Percentiles rank a stretch among this genome's conserved stretches.
phyloP scores from a whole-genome alignment of 169 alveolate species.

The Cryptosporidium muris region DNA sequence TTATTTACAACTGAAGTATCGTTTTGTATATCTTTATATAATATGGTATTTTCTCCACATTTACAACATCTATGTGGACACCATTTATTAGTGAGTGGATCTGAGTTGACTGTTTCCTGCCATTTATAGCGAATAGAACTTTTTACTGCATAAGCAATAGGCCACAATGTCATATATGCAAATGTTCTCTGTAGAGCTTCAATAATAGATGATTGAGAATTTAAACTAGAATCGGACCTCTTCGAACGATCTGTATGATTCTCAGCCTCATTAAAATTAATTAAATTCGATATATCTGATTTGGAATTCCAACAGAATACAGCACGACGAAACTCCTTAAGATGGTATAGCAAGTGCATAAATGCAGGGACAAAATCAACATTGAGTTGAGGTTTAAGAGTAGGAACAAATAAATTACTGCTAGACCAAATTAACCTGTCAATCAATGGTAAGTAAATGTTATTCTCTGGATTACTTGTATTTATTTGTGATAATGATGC shows the following conservation, averaged over 20 bases:
- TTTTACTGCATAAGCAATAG: conserved; percentile 77
- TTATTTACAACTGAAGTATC: background rate
- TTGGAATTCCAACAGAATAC: conserved; percentile 71
- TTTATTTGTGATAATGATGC: conserved; percentile 33
- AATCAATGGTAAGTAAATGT: conserved; percentile 34
- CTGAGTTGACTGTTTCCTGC: conserved; percentile 60
- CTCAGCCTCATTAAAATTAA: background rate
- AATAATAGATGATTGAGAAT: conserved; percentile 71
- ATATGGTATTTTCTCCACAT: conserved; percentile 43
- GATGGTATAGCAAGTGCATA: conserved; percentile 79
- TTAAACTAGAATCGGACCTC: conserved; percentile 22
- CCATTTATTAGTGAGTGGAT: conserved; percentile 51
- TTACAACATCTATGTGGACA: conserved; percentile 73
- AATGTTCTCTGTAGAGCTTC: conserved; percentile 84
- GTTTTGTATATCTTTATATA: background rate
- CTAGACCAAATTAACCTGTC: conserved; percentile 70
- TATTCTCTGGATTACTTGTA: background rate
- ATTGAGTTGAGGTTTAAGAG: conserved; percentile 78
- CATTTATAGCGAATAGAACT: conserved; percentile 58
- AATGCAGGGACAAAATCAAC: conserved; percentile 78
- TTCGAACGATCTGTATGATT: conserved; percentile 4
- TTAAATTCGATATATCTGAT: background rate
- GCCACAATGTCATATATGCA: conserved; percentile 87
- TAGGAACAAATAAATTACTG: conserved; percentile 76
- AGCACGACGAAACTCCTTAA: conserved; percentile 83